Base-by-base conservation (phyloP, 2,329 filamentous ascomycete genomes). In the Fusarium circinatum region DNA sequence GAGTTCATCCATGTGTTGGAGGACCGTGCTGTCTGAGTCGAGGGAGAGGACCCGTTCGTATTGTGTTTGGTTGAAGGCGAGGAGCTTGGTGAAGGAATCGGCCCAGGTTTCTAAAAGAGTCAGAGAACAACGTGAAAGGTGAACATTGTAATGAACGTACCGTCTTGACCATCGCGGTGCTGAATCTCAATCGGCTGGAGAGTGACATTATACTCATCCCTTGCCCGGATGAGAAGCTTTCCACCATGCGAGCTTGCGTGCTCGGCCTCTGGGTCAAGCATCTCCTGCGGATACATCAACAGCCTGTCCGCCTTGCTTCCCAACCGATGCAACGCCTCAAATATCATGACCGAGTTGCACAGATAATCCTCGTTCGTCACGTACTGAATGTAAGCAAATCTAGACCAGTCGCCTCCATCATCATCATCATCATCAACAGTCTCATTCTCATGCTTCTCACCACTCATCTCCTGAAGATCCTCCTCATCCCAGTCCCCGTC, bases 1-100 rank as follows among this genome's bases (percentile, higher is more conserved):
- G 3, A 94, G 86, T 70, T 94, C 91, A 76, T 94, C 92, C 85
- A 94, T 88, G 42, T 85, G 83, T 67, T 90, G 84, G 8, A 92
- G 85, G 7, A 94, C 82, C 3, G 88, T 88, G 28, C 89, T 85
- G 77, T 94, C 92, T n/a, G 90, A 91, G 79, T 94, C 85, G 15
- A 87, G 80, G 62, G 90, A 89, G 20, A 84, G 75, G 8, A 87
- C 83, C 1, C 81, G 75, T 1, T 72, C 62, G 65, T 93, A 94
- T 70, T 90, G 86, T 9, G 88, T 89, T 64, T 92, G 89, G 68
- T 91, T 91, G 80, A 93, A 94, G 17, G 90, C 89, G 47, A 92
- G 86, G 39, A 93, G 86, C 78, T 94, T 94, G 42, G 90, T 91
- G 76, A 91, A 90, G 14, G 88, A 90, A 45, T 89, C 87, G 74